A percentile compares a stretch with the other conserved stretches of the same genome.
Evolutionary conservation across 2,329 filamentous ascomycete genomes (phyloP).

Genomic region (Blastomyces gilchristii): DNA sequence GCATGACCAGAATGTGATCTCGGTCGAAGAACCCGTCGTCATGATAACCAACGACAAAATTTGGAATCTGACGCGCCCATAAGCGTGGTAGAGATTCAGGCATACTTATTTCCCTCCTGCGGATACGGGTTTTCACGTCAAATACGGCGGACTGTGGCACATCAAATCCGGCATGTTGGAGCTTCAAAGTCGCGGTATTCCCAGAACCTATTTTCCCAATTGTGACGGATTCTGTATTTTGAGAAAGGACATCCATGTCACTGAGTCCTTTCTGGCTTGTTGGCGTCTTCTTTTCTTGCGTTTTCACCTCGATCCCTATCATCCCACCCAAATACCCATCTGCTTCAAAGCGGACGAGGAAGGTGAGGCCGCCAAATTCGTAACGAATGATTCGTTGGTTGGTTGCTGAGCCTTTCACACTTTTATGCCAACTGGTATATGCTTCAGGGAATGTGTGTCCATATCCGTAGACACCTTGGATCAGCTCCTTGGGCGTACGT

Average conservation of each 20-base stretch:
- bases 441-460: slow-evolving; percentile 57
- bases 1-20: slow-evolving; percentile 29
- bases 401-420: slow-evolving; percentile 45
- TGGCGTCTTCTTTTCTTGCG: not conserved
- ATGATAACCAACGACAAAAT: slow-evolving; percentile 45
- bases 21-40: slow-evolving; percentile 32
- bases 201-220: not conserved
- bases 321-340: slow-evolving; percentile 47
- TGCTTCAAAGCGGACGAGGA: slow-evolving; percentile 47
- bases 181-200: not conserved
- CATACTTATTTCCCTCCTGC: slow-evolving; percentile 28
- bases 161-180: slow-evolving; percentile 9
- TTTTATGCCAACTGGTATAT: slow-evolving; percentile 53
- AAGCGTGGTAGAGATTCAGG: slow-evolving; percentile 36
- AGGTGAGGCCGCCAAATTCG: slow-evolving; percentile 43
- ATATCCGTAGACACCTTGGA: slow-evolving; percentile 48
- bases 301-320: slow-evolving; percentile 8
- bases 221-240: not conserved
- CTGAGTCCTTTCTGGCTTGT: not conserved
- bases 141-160: slow-evolving; percentile 40
- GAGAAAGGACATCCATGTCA: not conserved
- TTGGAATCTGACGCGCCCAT: slow-evolving; percentile 44
- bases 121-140: slow-evolving; percentile 44
- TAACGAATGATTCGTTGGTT: slow-evolving; percentile 56
- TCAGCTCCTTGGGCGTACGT: slow-evolving; percentile 48